Conservation (phyloP, 352 stramenopile genomes). For the Phytophthora melonis region DNA sequence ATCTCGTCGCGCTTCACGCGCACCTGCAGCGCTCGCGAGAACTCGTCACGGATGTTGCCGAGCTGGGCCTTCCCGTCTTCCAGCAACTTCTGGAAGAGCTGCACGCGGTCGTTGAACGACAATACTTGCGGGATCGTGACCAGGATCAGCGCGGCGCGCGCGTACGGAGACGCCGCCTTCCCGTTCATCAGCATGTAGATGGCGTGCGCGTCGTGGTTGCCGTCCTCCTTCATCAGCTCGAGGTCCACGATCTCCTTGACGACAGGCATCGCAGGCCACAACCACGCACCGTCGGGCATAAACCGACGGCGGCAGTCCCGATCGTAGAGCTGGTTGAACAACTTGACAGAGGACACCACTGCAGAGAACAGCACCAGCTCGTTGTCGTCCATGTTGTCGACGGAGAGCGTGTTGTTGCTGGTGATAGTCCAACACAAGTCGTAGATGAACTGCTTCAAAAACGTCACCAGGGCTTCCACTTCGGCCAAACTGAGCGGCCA, state of each 20-base stretch:
- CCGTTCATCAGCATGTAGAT: slow-evolving; percentile 59
- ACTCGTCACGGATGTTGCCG: slow-evolving; percentile 64
- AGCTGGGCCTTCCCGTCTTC: slow-evolving; percentile 68
- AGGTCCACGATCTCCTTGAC: slow-evolving; percentile 75
- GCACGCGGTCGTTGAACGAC: slow-evolving; percentile 79
- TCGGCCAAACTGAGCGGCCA: slow-evolving; percentile 61
- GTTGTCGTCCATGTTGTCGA: slow-evolving; percentile 30
- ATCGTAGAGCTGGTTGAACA: slow-evolving; percentile 87
- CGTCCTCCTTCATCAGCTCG: slow-evolving; percentile 69
- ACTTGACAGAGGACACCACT: slow-evolving; percentile 70
- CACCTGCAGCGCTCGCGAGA: slow-evolving; percentile 61
- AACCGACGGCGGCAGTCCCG: slow-evolving; percentile 69
- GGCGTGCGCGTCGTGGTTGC: slow-evolving; percentile 49
- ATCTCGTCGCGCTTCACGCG: slow-evolving; percentile 84
- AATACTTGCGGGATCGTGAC: slow-evolving; percentile 84
- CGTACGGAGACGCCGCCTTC: slow-evolving; percentile 41
- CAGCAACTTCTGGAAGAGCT: slow-evolving; percentile 79
- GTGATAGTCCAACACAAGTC: slow-evolving; percentile 69
- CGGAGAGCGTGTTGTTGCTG: slow-evolving; percentile 27
- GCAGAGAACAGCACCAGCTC: slow-evolving; percentile 52
- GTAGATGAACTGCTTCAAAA: slow-evolving; percentile 76
- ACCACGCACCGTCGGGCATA: slow-evolving; percentile 55
- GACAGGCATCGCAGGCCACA: slow-evolving; percentile 77
- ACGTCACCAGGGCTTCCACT: slow-evolving; percentile 54
- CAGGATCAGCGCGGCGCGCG: slow-evolving; percentile 64